A percentile compares a stretch with the other conserved stretches of the same genome.
Conservation (phyloP, 1,284 basidiomycete species). For the Mycena citricolor region DNA sequence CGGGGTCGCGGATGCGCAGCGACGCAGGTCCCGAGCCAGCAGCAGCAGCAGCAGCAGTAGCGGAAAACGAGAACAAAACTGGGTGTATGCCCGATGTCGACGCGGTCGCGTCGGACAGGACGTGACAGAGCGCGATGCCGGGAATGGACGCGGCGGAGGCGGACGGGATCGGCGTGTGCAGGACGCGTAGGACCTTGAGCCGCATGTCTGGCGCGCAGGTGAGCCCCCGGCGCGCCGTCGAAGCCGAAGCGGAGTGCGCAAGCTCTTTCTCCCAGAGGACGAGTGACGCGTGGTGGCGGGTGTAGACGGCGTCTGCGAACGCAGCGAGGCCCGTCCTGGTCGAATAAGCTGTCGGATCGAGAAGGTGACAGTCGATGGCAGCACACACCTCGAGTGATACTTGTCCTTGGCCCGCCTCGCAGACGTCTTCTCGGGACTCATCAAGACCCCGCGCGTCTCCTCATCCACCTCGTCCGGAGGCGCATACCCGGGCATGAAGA, state of each 20-base stretch:
- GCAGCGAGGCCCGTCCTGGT: conserved; percentile 51
- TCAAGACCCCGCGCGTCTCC: conserved; percentile 34
- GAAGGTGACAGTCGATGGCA: conserved; percentile 19
- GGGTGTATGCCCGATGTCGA: conserved; percentile 19
- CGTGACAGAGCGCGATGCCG: conserved; percentile 29
- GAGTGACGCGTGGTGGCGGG: conserved; percentile 41
- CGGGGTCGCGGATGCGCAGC: conserved; percentile 16
- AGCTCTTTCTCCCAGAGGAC: conserved; percentile 51
- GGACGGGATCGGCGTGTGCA: conserved; percentile 29
- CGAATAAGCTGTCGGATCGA: background rate
- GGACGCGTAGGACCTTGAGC: conserved; percentile 35
- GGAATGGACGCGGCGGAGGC: conserved; percentile 21
- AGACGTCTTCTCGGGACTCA: conserved; percentile 47
- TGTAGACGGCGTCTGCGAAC: conserved; percentile 40
- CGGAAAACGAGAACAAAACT: conserved; percentile 28
- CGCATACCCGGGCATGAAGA: conserved; percentile 20
- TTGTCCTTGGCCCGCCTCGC: conserved; percentile 34
- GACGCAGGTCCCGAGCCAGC: conserved; percentile 14
- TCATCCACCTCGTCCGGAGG: conserved; percentile 18
- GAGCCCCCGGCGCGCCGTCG: conserved; percentile 12
- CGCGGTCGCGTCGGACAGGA: conserved; percentile 20
- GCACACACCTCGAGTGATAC: conserved; percentile 28
- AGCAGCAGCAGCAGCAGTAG: too few species aligned
- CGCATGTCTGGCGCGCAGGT: conserved; percentile 33
- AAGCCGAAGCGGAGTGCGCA: conserved; percentile 28